Evolutionary conservation across 2,329 filamentous ascomycete genomes (phyloP), one percentile per base, ranked within the genome.

Genomic region (Fusarium albidum): DNA sequence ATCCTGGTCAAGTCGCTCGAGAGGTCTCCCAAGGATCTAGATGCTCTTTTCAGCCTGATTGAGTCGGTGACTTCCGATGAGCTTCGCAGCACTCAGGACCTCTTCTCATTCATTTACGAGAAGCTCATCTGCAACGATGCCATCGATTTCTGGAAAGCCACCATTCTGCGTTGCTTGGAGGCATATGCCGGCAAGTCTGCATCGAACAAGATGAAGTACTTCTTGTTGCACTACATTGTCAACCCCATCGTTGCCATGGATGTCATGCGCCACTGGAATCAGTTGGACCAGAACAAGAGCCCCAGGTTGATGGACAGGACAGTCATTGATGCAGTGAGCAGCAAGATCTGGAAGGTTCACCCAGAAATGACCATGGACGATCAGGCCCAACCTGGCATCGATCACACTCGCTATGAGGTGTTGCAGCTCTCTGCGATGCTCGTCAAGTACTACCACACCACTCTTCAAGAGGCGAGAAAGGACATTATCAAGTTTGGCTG

Each of bases 401-500:
- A 99, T 69, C 95, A 98, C 73, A 96, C 93, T 2, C 84, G 95
- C 13, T 96, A 98, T 86, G 96, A 99, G 70, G 84, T 97, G 9
- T 83, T 99, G 38, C 96, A 99, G 71, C 83, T 98, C 37, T 97
- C 95, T 6, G 93, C 95, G 0, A 87, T 99, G 78, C 80, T 99
- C 32, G 89, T 99, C 74, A 99, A 99, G 70, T 96, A 98, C 68
- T 92, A 99, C 68, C 87, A 94, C 67, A 84, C 85, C 27, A 90
- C 92, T 47, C 83, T 99, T 2, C 90, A 96, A 63, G 95, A 98
- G 67, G 88, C 91, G 3, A 87, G 96, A 31, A 99, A 99, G 74
- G 95, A 99, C 61, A 94, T 99, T 57, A 99, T 99, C 69, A 98
- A 97, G 75, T 99, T 98, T 73, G 93, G 92, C 4, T 99, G 95